phyloP scores from a whole-genome alignment of 1,139 yeast genomes.

The Arxiozyma bovina region DNA sequence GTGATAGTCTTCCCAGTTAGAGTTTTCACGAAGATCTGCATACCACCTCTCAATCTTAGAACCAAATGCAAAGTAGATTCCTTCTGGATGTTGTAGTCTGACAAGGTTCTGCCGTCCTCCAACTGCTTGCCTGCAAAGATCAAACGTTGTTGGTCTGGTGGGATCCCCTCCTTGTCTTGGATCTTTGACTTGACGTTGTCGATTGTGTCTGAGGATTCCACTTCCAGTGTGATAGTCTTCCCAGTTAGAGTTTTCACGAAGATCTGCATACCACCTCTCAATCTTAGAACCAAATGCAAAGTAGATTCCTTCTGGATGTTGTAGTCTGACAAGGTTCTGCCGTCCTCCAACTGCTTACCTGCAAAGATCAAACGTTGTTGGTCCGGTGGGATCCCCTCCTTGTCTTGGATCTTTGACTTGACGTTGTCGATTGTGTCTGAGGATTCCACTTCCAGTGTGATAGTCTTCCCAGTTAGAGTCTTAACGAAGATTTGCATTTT shows the following conservation, averaged over 20 bases:
- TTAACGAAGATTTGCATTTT: constrained; percentile 49
- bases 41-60: constrained; percentile 55
- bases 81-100: constrained; percentile 61
- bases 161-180: constrained; percentile 97
- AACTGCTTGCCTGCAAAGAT: constrained; percentile 97
- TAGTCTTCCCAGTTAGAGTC: constrained; percentile 67
- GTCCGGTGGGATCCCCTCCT: constrained; percentile 98
- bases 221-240: constrained; percentile 62
- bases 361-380: constrained; percentile 98
- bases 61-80: constrained; percentile 54
- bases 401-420: constrained; percentile 97
- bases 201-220: constrained; percentile 64
- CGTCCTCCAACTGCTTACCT: constrained; percentile 85
- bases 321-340: constrained; percentile 59
- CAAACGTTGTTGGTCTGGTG: constrained; percentile 97
- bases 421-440: constrained; percentile 74
- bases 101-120: constrained; percentile 59
- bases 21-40: constrained; percentile 55
- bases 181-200: constrained; percentile 93
- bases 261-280: constrained; percentile 53
- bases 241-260: constrained; percentile 59
- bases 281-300: constrained; percentile 46
- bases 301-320: constrained; percentile 62
- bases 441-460: constrained; percentile 61
- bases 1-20: constrained; percentile 66